phyloP scores from a whole-genome alignment of 1,139 yeast species.

The Pichia terricola region DNA sequence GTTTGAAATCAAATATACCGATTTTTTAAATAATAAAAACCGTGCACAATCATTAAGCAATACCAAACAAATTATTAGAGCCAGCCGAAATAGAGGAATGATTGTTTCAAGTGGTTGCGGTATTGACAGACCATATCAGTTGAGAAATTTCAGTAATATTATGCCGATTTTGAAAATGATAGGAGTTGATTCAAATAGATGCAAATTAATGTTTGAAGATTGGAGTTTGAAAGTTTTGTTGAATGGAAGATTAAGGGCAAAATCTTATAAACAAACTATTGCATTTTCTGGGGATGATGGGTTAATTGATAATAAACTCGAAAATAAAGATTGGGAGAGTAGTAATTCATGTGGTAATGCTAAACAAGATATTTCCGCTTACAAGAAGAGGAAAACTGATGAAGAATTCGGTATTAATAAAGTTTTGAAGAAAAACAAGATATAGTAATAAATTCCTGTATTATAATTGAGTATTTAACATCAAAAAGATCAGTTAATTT shows the following conservation, averaged over 20 bases:
- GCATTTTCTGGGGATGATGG: constrained; percentile 37
- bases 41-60: constrained; percentile 44
- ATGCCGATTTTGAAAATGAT: constrained; percentile 55
- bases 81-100: constrained; percentile 72
- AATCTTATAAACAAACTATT: constrained; percentile 62
- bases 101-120: constrained; percentile 71
- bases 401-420: constrained; percentile 13
- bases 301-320: constrained; percentile 21
- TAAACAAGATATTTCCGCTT: constrained; percentile 25
- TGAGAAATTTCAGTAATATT: constrained; percentile 62
- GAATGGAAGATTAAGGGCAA: constrained; percentile 61
- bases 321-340: constrained; percentile 8
- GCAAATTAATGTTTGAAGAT: constrained; percentile 49
- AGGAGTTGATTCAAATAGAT: constrained; percentile 58
- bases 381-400: constrained; percentile 16
- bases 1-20: constrained; percentile 67
- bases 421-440: constrained; percentile 14
- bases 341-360: constrained; percentile 9
- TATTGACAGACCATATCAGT: constrained; percentile 39
- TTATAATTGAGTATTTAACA: too few species aligned
- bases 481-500: too few species aligned
- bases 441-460: too few species aligned
- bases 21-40: constrained; percentile 32
- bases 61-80: constrained; percentile 67
- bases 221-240: constrained; percentile 56